Conservation (phyloP, 257 asterid species). For the Nicotiana undulata region DNA sequence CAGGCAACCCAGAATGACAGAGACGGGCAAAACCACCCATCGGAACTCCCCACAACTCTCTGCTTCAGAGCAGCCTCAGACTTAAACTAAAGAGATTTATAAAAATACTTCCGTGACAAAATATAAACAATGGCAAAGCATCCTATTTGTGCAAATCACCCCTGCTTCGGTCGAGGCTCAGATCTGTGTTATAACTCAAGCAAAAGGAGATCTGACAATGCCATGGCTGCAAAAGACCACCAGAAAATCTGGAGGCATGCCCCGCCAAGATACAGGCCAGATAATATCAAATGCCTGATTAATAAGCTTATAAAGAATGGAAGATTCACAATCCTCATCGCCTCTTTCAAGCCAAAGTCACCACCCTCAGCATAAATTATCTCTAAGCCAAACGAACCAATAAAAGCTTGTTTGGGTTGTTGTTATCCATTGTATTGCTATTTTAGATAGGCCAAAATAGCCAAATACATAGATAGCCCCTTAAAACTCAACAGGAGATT, state of each 20-base stretch:
- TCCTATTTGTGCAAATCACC: no score
- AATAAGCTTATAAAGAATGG: background rate
- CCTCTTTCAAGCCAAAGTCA: background rate
- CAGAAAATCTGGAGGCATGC: background rate
- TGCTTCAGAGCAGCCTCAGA: conserved; percentile 9
- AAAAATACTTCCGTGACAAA: no score
- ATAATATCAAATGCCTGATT: background rate
- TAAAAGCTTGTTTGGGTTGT: background rate
- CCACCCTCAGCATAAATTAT: no score
- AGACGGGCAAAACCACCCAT: conserved; percentile 44
- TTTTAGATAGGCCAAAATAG: no score
- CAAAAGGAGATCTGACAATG: background rate
- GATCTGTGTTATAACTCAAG: background rate
- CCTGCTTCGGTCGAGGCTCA: no score
- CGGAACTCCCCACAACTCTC: conserved; percentile 9
- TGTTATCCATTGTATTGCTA: no score
- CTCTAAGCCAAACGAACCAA: no score
- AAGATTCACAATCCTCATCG: background rate
- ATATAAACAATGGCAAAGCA: no score
- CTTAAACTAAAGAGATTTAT: conserved; percentile 11
- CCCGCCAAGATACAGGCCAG: conserved; percentile 21
- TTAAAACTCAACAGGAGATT: background rate
- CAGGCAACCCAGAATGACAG: background rate
- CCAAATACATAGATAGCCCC: no score
- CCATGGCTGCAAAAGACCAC: conserved; percentile 13